Evolutionary conservation across 345 rosid genomes (phyloP), one percentile per base, ranked within the genome.

Genomic region (Anastatica hierochuntica): DNA sequence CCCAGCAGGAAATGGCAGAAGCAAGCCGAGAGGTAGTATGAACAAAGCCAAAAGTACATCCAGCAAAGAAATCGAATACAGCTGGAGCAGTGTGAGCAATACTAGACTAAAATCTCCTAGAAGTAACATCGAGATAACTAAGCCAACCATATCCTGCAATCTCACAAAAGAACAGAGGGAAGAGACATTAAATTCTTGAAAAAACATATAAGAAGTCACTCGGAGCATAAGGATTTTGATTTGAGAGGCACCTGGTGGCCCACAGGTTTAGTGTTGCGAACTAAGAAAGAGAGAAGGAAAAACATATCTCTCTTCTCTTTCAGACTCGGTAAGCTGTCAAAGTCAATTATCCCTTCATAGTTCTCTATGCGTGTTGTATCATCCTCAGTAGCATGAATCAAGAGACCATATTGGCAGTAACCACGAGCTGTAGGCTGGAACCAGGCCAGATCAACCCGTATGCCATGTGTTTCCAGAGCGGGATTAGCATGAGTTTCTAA

Each of bases 91-190:
- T 47, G 95, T 83, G 70, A 94, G 94, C 81, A 94, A 71, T 52
- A 94, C 97, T 83, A 94, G 79, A 76, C 99, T 94, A 80, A 88
- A 85, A 76, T 94, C 99, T 75, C 90, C 99, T 80, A 94, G 56
- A 60, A 94, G 94, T 74, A 94, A 72, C 84, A 83, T 78, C 29
- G 99, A 94, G 67, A 94, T 94, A 58, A 88, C 89, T 76, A 94
- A 72, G 64, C 99, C 99, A 72, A 94, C 99, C 72, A 94, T 88
- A 76, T 94, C 99, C 99, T 94, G 86, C 76, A 74, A 27, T 23
- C 39, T 51, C 44, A 66, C 53, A 44, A 23, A 43, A 56, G 17
- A 37, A 30, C 27, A 42, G 40, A 30, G 41, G 10, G 14, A 46
- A 43, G 40, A 40, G 24, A 24, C 31, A 37, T 10, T 38, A 46